Evolutionary conservation across 257 asterid species (phyloP), one percentile per base, ranked within the genome.

Genomic region (Nemophila menziesii): DNA sequence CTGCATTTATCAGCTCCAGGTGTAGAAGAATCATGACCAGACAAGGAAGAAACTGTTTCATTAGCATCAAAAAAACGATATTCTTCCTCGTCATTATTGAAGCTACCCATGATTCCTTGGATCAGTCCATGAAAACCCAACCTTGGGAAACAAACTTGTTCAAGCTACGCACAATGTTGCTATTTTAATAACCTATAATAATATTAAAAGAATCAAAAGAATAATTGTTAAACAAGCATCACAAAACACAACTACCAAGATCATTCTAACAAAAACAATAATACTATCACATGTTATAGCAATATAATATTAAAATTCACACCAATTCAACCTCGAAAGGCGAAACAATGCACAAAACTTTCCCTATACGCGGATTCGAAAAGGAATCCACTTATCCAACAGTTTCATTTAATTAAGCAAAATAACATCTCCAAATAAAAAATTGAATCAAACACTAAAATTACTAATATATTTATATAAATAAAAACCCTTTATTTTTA

Each of bases 111-210:
- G 58, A 62, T 71, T 66, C 46, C 68, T 59, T 42, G 60, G 45
- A 72, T 82, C 83, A 82, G 55, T 77, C 85, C 93, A 80, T 87
- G 71, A 58, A 63, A 60, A n/a, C 61, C 60, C 71, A 68, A 49
- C 75, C 46, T 57, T 70, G 70, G 51, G 64, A 64, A 51, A 74
- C 44, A 63, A 54, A 61, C 61, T 66, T 60, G n/a, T 54, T 41
- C 55, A 44, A 66, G 63, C 67, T 43, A 69, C 42, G 54, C 61
- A 66, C 69, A 78, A 79, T 68, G 90, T 64, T n/a, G 81, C 64
- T 65, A 58, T 26, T 56, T 54, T 57, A 49, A 66, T 56, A 53
- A 71, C 79, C 83, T 77, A 64, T 51, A 57, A 56, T 64, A 61
- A 49, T 58, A 58, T 20, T 57, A 48, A 60, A 64, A 57, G 20